Evolutionary conservation across 2,329 filamentous ascomycete species (phyloP).

Genomic region (Fusarium chuoi): DNA sequence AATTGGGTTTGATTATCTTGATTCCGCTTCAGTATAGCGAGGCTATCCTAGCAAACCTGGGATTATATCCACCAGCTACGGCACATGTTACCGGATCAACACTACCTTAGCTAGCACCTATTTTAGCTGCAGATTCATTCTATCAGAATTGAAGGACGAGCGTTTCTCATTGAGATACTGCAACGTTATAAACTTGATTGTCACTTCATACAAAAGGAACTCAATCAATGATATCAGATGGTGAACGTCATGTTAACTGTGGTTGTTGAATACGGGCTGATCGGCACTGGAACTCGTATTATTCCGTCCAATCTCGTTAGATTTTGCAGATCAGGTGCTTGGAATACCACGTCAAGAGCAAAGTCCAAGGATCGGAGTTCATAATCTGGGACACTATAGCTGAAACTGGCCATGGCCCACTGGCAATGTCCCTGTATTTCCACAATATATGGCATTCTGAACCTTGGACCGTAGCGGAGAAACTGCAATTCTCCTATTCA

Average conservation of each 20-base stretch:
- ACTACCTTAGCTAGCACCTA: background rate
- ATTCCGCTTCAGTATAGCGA: background rate
- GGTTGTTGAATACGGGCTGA: background rate
- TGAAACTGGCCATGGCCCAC: conserved; percentile 2
- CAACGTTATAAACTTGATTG: background rate
- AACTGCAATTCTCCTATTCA: background rate
- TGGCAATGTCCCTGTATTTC: background rate
- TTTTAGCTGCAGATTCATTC: background rate
- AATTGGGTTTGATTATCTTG: background rate
- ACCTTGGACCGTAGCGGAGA: background rate
- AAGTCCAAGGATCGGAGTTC: background rate
- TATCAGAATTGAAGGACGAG: background rate
- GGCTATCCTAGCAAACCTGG: background rate
- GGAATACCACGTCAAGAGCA: background rate
- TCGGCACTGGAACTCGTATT: conserved; percentile 1
- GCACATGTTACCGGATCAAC: background rate
- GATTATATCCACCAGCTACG: background rate
- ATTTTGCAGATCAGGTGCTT: conserved; percentile 5
- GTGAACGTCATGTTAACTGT: background rate
- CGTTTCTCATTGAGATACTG: background rate
- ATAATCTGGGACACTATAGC: background rate
- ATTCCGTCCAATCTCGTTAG: background rate
- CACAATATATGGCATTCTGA: background rate
- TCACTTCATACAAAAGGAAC: background rate
- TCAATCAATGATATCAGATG: background rate